Evolutionary conservation across 1,284 basidiomycete species (phyloP), one percentile per base, ranked within the genome.

Genomic region (Amylostereum areolatum): DNA sequence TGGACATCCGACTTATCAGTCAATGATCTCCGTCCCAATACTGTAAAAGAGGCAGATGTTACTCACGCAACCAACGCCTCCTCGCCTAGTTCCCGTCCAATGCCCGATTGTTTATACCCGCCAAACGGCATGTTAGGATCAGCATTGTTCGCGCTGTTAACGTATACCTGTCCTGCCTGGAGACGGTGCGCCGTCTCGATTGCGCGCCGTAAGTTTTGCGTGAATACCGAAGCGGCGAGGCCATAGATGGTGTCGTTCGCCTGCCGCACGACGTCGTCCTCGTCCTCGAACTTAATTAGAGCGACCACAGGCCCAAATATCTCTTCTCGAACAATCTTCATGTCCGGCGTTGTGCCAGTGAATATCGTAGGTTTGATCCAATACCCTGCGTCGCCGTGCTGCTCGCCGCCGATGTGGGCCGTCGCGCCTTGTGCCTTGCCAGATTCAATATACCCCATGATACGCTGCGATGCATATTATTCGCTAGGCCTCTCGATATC

Each of bases 201-300:
- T 1, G 89, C 92, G 28, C 83, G 75, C 54, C 78, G 78, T 67
- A 96, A 67, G 70, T 97, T 79, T 58, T 81, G 75, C 34, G 89
- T 83, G 75, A 95, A 96, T 51, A 97, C 83, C 28, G 90, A 86
- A 1, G 90, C 79, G 18, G 85, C 83, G 40, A 96, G 78, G 56
- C 95, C 95, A 69, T 96, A 94, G 25, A 81, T 60, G 1, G 87
- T 87, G 67, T 95, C 84, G 69, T 97, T 96, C 49, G 93, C 94
- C 61, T 83, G 75, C 43, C 66, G 70, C 62, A 96, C 72, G 41
- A 90, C 84, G 59, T 62, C 75, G 33, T 67, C 71, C 56, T 85
- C 83, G 48, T 82, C 74, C 55, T 79, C 70, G 66, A 90, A 90
- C 66, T 85, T 85, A 67, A 85, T 78, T 10, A 90, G 68, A 31